These are phyloP conservation scores for Diplodia corticola DNA, from an alignment of 2,329 filamentous ascomycete genomes.

Conservation along the genomic window DNA sequence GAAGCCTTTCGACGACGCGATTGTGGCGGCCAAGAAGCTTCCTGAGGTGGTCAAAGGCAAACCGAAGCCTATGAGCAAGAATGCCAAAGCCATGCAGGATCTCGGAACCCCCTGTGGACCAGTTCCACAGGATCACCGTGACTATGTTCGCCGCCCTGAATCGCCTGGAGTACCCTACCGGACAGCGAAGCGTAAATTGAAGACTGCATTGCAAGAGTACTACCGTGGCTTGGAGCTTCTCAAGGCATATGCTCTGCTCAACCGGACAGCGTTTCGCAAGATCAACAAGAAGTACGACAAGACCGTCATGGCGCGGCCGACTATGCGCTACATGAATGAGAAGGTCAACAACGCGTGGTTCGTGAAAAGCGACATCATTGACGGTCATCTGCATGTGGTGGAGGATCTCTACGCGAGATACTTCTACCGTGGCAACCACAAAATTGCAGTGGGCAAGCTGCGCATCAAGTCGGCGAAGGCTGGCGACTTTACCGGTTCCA, in stretches of 20 bases:
- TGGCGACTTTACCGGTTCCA: constrained; percentile 58
- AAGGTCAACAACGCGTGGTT: constrained; percentile 91
- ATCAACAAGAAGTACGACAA: constrained; percentile 99
- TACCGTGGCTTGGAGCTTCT: constrained; percentile 89
- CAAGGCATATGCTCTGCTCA: constrained; percentile 86
- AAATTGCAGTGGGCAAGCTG: constrained; percentile 84
- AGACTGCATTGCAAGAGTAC: constrained; percentile 86
- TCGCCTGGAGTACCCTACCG: constrained; percentile 71
- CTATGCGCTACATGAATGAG: constrained; percentile 81
- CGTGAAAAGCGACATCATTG: constrained; percentile 81
- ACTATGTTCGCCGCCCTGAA: constrained; percentile 45
- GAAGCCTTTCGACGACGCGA: constrained; percentile 32
- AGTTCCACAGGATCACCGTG: constrained; percentile 39
- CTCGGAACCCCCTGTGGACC: constrained; percentile 45
- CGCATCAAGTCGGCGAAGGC: constrained; percentile 66
- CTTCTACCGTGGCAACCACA: constrained; percentile 91
- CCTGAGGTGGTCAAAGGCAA: constrained; percentile 23
- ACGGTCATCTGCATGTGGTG: constrained; percentile 74
- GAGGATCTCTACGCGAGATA: constrained; percentile 94
- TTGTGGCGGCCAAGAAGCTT: constrained; percentile 40
- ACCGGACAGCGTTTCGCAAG: constrained; percentile 91
- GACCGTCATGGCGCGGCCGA: constrained; percentile 73
- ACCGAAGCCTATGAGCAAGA: neutral
- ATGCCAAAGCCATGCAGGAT: constrained; percentile 30
- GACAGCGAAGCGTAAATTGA: constrained; percentile 86